phyloP scores from a whole-genome alignment of 805 yeast species.

The Yamadazyma olivae region DNA sequence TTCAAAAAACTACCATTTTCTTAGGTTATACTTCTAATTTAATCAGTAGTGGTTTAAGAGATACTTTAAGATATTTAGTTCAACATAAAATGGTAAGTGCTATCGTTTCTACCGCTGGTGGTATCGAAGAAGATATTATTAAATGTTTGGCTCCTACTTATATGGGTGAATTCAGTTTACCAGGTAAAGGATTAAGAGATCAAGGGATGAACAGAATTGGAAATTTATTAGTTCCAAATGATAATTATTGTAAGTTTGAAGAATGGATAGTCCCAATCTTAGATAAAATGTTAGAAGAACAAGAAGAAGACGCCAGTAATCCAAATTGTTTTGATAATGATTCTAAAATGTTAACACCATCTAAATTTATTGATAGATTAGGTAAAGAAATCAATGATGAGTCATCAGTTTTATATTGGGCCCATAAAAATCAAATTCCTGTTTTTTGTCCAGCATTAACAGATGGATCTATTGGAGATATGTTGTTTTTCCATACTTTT shows the following conservation, averaged over 20 bases:
- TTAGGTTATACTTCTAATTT: constrained; percentile 96
- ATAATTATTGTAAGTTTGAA: constrained; percentile 94
- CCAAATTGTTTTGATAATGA: constrained; percentile 59
- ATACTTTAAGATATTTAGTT: constrained; percentile 82
- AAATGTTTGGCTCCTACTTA: constrained; percentile 96
- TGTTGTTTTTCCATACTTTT: constrained; percentile 98
- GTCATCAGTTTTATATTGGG: constrained; percentile 93
- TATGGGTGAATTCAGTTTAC: constrained; percentile 83
- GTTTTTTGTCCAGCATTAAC: constrained; percentile 96
- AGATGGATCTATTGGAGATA: constrained; percentile 98
- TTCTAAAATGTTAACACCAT: constrained; percentile 88
- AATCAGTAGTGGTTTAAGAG: constrained; percentile 92
- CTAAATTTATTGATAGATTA: constrained; percentile 83
- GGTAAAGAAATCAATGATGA: constrained; percentile 97
- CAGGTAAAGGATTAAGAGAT: constrained; percentile 81
- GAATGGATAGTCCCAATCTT: constrained; percentile 98
- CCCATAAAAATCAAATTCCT: constrained; percentile 94
- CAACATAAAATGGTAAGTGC: constrained; percentile 95
- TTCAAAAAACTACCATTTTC: constrained; percentile 84
- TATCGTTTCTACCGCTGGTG: constrained; percentile 97
- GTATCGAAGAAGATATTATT: constrained; percentile 95
- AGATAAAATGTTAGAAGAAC: constrained; percentile 85
- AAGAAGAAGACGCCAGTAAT: constrained; percentile 56
- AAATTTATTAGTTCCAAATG: constrained; percentile 93
- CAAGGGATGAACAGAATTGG: constrained; percentile 98